Percentiles rank a stretch among this genome's conserved stretches.
Evolutionary conservation across 2,329 filamentous ascomycete species (phyloP).

Genomic region (Colletotrichum paranaense): DNA sequence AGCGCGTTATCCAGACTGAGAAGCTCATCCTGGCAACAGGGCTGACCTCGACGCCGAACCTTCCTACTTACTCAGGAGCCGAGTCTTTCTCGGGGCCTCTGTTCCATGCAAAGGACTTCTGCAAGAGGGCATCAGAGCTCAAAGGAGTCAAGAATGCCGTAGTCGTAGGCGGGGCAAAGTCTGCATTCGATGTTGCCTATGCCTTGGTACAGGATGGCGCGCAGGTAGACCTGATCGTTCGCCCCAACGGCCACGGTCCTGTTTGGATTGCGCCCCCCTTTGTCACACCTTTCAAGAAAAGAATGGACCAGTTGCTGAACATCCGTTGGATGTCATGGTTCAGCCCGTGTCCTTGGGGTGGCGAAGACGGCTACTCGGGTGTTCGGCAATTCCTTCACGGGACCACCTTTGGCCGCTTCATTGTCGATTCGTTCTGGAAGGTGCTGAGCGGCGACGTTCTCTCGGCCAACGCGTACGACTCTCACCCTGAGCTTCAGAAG

Average conservation of each 20-base stretch:
- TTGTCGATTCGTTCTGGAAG: neutral
- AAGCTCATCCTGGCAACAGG: slow-evolving; percentile 64
- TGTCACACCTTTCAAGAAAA: slow-evolving; percentile 62
- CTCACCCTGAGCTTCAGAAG: neutral
- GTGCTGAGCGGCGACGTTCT: neutral
- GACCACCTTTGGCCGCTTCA: neutral
- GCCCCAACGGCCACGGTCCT: neutral
- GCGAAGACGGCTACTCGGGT: slow-evolving; percentile 62
- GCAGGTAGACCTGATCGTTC: neutral
- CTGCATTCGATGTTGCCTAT: neutral
- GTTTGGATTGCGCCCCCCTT: neutral
- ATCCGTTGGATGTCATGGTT: slow-evolving; percentile 72
- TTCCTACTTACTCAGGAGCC: slow-evolving; percentile 63
- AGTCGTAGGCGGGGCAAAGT: neutral
- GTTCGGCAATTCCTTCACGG: slow-evolving; percentile 38
- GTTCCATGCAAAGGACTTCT: neutral
- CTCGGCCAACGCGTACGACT: neutral
- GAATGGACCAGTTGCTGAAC: slow-evolving; percentile 67
- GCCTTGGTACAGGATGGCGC: neutral
- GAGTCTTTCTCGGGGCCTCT: neutral
- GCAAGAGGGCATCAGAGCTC: neutral
- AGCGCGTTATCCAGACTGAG: slow-evolving; percentile 39
- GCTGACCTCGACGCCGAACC: slow-evolving; percentile 55
- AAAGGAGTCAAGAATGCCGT: neutral
- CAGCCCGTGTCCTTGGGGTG: slow-evolving; percentile 73